Base-by-base conservation (phyloP, 371 early-diverging fungal genomes). In the Lichtheimia ornata region DNA sequence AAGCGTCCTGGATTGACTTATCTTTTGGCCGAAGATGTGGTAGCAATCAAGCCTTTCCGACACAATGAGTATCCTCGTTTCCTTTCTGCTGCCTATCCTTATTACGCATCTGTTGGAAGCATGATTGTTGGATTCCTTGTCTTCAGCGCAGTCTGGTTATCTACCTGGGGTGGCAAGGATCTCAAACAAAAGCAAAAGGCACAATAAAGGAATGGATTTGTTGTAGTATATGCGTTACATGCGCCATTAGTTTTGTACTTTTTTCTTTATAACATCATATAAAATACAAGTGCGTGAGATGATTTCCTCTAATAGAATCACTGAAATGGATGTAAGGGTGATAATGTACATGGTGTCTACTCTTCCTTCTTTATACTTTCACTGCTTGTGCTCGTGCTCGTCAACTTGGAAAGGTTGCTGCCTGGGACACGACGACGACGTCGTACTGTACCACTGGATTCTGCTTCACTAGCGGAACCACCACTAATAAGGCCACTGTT, bases 11-110 rank as follows among this genome's bases (percentile, higher is more conserved):
- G 97, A 2, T 72, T 83, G 50, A 81, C 90, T 12, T 91, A 85
- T 63, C 62, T 97, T 25, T 75, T 81, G 53, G 87, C 87, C 3
- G 76, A 79, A 53, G 93, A 94, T 53, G 88, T 88, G 7, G 88
- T 97, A 2, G 89, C 91, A 30, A 87, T 97, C 58, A 84, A 91
- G 53, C 99, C 96, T 5, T 94, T 90, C 79, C 77, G 94, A 58
- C 97, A 97, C 66, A 91, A 98, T 72, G 95, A 96, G 75, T 97
- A 95, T 71, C 94, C 93, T 45, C 85, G 99, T 53, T 97, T 91
- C 86, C 79, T 97, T 63, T 67, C 87, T 5, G 89, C 89, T 18
- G 99, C 97, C 20, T 93, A 84, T 69, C 98, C 98, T 45, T 97
- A 98, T 73, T 98, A 98, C 71, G 85, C 86, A n/a, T 85, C 91